A percentile compares a stretch with the other conserved stretches of the same genome.
These are phyloP conservation scores for Calocybe gangraenosa DNA, from an alignment of 768 basidiomycete genomes.

Conservation along the genomic window DNA sequence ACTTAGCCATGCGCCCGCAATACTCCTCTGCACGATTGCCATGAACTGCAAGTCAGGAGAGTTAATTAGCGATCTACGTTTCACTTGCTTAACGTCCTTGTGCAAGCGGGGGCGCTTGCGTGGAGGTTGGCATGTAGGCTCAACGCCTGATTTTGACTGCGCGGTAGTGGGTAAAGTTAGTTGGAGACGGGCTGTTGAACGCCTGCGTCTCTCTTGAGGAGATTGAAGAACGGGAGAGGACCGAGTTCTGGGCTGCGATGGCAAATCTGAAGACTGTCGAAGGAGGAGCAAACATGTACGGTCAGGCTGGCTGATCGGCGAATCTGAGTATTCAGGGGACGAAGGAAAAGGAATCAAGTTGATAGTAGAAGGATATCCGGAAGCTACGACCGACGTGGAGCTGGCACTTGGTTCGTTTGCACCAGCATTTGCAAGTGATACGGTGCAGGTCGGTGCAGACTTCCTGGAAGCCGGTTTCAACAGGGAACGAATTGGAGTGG, in stretches of 20 bases:
- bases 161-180: background rate
- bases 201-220: slow-evolving; percentile 13
- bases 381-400: slow-evolving; percentile 7
- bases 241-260: slow-evolving; percentile 7
- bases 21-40: slow-evolving; percentile 17
- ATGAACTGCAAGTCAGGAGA: slow-evolving; percentile 16
- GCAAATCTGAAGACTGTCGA: slow-evolving; percentile 9
- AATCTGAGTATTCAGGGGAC: slow-evolving; percentile 7
- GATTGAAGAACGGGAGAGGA: slow-evolving; percentile 1
- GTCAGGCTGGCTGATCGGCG: slow-evolving; percentile 18
- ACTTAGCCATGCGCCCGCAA: slow-evolving; percentile 14
- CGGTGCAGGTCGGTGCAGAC: slow-evolving; percentile 18
- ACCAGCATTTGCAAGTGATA: slow-evolving; percentile 17
- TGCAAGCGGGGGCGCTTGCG: slow-evolving; percentile 19
- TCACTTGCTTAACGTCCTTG: slow-evolving; percentile 7
- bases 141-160: slow-evolving; percentile 5
- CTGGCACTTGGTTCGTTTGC: slow-evolving; percentile 9
- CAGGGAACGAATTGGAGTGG: slow-evolving; percentile 7
- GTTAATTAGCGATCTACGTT: slow-evolving; percentile 1
- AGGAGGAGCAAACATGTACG: slow-evolving; percentile 15
- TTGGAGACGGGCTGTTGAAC: slow-evolving; percentile 10
- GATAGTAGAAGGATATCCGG: slow-evolving; percentile 5
- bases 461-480: slow-evolving; percentile 18
- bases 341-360: slow-evolving; percentile 20
- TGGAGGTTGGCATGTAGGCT: slow-evolving; percentile 14